Percentiles rank a stretch among this genome's conserved stretches.
These are phyloP conservation scores for Plenodomus tracheiphilus DNA, from an alignment of 2,329 filamentous ascomycete species.

Conservation along the genomic window DNA sequence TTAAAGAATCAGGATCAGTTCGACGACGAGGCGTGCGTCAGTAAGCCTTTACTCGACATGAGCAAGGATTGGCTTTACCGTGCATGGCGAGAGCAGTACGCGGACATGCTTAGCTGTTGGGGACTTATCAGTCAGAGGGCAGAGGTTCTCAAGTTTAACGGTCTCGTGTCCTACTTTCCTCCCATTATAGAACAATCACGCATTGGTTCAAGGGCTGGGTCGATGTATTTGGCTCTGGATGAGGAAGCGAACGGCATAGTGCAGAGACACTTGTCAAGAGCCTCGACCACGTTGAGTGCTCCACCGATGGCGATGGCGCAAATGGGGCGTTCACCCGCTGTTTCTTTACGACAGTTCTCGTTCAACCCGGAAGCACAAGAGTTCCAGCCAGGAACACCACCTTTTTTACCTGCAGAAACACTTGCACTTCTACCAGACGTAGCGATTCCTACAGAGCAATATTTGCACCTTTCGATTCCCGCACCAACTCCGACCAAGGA, in stretches of 20 bases:
- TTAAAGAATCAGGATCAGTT: constrained; percentile 62
- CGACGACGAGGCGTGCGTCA: constrained; percentile 54
- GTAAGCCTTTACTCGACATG: constrained; percentile 55
- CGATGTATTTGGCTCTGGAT: constrained; percentile 27
- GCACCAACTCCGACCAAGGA: constrained; percentile 20
- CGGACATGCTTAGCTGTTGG: constrained; percentile 63
- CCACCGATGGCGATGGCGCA: constrained; percentile 16
- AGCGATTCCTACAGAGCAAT: constrained; percentile 29
- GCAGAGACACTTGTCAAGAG: constrained; percentile 22
- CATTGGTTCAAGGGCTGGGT: constrained; percentile 30
- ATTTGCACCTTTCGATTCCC: constrained; percentile 36
- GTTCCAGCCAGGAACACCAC: constrained; percentile 31
- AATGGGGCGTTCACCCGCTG: constrained; percentile 27
- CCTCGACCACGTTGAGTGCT: constrained; percentile 32
- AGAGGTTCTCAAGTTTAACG: constrained; percentile 62
- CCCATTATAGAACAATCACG: constrained; percentile 12
- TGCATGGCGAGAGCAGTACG: constrained; percentile 61
- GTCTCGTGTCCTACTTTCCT: constrained; percentile 44
- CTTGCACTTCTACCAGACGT: constrained; percentile 16
- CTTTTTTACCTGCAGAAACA: constrained; percentile 20
- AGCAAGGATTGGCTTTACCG: constrained; percentile 53
- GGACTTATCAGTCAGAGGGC: constrained; percentile 57
- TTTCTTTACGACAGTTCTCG: constrained; percentile 35
- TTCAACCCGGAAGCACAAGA: constrained; percentile 44
- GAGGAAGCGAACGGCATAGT: constrained; percentile 12